Evolutionary conservation across 2,329 filamentous ascomycete genomes (phyloP).

Genomic region (Cephalotrichum gorgonifer): DNA sequence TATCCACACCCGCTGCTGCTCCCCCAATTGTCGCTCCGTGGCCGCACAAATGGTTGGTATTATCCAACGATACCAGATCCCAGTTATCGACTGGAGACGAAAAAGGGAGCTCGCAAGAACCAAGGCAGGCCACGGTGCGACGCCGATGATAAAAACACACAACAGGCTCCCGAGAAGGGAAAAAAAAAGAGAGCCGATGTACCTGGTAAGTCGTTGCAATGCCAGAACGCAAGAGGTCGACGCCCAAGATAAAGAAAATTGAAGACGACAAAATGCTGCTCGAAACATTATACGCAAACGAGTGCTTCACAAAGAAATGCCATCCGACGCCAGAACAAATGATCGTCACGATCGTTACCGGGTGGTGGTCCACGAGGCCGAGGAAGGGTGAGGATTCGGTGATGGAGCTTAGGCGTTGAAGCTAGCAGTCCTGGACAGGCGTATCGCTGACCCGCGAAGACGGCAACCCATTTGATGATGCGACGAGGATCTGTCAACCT

Average conservation of each 20-base stretch:
- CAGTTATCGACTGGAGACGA: no score
- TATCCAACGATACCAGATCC: no score
- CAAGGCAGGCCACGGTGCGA: background rate
- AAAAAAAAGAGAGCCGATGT: background rate
- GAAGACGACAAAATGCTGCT: background rate
- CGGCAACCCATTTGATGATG: background rate
- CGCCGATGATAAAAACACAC: background rate
- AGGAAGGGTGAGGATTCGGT: background rate
- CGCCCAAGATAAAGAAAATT: background rate
- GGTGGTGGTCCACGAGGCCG: background rate
- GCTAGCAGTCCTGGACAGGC: background rate
- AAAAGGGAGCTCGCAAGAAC: background rate
- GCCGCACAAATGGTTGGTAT: no score
- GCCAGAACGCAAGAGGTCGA: background rate
- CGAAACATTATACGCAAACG: background rate
- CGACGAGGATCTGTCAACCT: background rate
- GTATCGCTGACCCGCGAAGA: background rate
- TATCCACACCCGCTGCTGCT: no score
- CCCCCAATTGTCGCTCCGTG: no score
- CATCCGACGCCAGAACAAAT: constrained; percentile 5
- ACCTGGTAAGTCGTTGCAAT: background rate
- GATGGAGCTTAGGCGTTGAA: background rate
- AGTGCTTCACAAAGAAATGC: background rate
- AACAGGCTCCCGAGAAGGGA: background rate
- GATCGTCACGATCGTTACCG: constrained; percentile 5